These are phyloP conservation scores for Lachancea meyersii DNA, from an alignment of 805 yeast genomes.

Conservation along the genomic window DNA sequence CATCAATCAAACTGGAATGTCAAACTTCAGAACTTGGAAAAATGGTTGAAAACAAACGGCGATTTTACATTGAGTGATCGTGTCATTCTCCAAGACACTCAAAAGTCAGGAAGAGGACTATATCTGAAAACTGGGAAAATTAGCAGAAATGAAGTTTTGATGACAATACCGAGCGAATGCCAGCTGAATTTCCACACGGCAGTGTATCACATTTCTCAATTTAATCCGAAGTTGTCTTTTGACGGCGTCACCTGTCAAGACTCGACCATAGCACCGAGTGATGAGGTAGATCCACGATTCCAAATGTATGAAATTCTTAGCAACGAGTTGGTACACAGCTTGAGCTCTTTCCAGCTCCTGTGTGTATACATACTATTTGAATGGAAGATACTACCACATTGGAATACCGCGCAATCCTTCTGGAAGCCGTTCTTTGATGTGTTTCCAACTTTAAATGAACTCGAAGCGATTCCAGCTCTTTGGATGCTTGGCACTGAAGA, in stretches of 20 bases:
- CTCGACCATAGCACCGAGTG: not conserved
- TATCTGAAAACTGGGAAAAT: constrained; percentile 36
- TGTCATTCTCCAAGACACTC: constrained; percentile 38
- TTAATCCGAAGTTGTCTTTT: constrained; percentile 23
- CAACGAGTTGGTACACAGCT: constrained; percentile 33
- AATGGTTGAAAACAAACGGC: constrained; percentile 32
- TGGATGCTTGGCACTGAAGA: constrained; percentile 41
- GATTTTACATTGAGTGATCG: constrained; percentile 35
- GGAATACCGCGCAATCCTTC: constrained; percentile 35
- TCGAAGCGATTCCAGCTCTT: constrained; percentile 51
- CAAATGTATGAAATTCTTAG: constrained; percentile 31
- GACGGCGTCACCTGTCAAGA: constrained; percentile 4
- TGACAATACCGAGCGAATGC: constrained; percentile 51
- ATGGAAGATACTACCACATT: constrained; percentile 23
- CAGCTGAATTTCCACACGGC: constrained; percentile 55
- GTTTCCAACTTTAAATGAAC: constrained; percentile 53
- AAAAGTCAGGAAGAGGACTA: constrained; percentile 59
- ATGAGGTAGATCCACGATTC: constrained; percentile 20
- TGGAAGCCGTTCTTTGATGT: constrained; percentile 67
- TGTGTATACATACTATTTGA: constrained; percentile 38
- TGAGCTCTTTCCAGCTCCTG: constrained; percentile 58
- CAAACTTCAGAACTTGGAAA: constrained; percentile 18
- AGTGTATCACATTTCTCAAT: constrained; percentile 37
- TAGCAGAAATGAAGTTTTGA: constrained; percentile 38
- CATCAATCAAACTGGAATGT: not conserved